Conservation (phyloP, 148 eudicot species). For the Spergularia bocconei region DNA sequence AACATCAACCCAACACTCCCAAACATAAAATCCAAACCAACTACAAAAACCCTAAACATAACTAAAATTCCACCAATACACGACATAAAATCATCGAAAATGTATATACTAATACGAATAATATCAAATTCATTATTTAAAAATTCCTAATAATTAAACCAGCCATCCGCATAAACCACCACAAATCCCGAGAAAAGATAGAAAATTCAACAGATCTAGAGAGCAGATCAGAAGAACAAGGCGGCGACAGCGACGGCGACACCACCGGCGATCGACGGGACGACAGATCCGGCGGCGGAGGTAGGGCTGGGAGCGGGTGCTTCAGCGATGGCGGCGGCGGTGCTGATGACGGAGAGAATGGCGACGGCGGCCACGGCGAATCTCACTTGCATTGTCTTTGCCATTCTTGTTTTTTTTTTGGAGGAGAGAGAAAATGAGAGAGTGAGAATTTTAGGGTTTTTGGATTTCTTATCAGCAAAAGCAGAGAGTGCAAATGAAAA, state of each 20-base stretch:
- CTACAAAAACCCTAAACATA: background rate
- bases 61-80: background rate
- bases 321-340: conserved; percentile 43
- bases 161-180: background rate
- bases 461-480: no score
- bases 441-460: conserved; percentile 1
- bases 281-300: conserved; percentile 38
- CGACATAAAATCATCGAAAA: background rate
- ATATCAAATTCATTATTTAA: background rate
- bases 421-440: background rate
- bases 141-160: background rate
- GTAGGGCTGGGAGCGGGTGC: conserved; percentile 64
- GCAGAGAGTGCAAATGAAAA: background rate
- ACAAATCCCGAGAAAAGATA: background rate
- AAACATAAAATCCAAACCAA: background rate
- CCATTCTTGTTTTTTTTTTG: conserved; percentile 32
- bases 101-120: conserved; percentile 9
- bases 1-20: background rate
- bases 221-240: conserved; percentile 44
- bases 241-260: conserved; percentile 27
- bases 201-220: conserved; percentile 36
- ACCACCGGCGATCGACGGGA: conserved; percentile 41
- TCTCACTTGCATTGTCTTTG: conserved; percentile 26
- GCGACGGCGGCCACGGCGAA: conserved; percentile 27
- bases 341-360: conserved; percentile 32